A percentile compares a stretch with the other conserved stretches of the same genome.
phyloP scores from a whole-genome alignment of 352 stramenopile species.

The Phytophthora capsici region DNA sequence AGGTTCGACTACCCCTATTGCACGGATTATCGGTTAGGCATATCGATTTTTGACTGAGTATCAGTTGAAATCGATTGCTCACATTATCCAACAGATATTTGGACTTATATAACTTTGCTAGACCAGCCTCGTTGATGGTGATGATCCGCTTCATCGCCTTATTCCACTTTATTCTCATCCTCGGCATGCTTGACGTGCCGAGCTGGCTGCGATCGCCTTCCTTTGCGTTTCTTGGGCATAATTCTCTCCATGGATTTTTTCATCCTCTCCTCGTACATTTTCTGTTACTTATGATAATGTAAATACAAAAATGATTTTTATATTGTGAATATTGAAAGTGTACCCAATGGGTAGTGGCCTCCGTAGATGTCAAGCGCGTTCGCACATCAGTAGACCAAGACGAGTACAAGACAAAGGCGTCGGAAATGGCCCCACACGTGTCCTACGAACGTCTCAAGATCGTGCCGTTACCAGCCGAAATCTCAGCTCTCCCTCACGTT shows the following conservation, averaged over 20 bases:
- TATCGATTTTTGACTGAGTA: too few species aligned
- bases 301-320: too few species aligned
- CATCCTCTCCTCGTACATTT: conserved; percentile 94
- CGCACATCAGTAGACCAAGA: not conserved
- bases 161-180: conserved; percentile 81
- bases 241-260: conserved; percentile 94
- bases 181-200: conserved; percentile 80
- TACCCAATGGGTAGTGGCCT: too few species aligned
- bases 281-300: too few species aligned
- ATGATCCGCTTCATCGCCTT: conserved; percentile 83
- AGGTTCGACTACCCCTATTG: too few species aligned
- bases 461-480: not conserved
- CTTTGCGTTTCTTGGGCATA: conserved; percentile 94
- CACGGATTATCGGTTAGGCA: too few species aligned
- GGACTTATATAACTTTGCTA: too few species aligned
- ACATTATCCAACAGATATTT: too few species aligned
- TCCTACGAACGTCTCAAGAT: not conserved
- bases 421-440: not conserved
- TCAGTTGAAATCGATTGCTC: too few species aligned
- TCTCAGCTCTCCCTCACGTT: conserved; percentile 1
- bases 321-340: too few species aligned
- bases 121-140: too few species aligned
- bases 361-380: not conserved
- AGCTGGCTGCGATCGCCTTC: conserved; percentile 82
- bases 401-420: not conserved